phyloP scores from a whole-genome alignment of 495 filamentous ascomycete species.

The Neurospora sp. region DNA sequence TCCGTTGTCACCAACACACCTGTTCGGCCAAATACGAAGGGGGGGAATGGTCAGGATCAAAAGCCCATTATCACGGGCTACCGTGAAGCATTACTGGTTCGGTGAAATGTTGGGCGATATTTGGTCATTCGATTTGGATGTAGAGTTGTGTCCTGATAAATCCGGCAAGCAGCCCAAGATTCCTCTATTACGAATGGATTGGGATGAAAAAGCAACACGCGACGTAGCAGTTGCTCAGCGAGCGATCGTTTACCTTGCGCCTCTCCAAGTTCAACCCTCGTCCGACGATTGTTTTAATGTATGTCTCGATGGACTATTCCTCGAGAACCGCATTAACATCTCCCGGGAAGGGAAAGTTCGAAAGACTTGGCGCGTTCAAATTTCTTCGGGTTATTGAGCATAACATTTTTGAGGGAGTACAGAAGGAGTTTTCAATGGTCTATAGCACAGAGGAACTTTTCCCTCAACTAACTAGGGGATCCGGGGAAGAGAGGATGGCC shows the following conservation, averaged over 20 bases:
- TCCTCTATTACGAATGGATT: not conserved
- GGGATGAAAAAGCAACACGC: not conserved
- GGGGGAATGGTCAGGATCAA: not conserved
- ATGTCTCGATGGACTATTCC: no score
- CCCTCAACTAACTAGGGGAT: not conserved
- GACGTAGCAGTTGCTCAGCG: not conserved
- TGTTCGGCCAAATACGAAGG: not conserved
- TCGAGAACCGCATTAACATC: no score
- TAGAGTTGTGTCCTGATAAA: not conserved
- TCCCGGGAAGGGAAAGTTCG: not conserved
- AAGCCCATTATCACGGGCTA: not conserved
- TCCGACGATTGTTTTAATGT: no score
- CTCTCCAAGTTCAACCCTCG: not conserved
- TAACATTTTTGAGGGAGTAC: no score
- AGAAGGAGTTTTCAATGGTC: not conserved
- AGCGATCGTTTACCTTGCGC: not conserved
- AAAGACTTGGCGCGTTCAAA: not conserved
- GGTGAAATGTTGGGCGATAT: no score
- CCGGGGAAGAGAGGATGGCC: not conserved
- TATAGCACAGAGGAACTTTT: not conserved
- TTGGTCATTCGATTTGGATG: not conserved
- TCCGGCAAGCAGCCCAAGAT: no score
- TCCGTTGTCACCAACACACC: rapidly evolving
- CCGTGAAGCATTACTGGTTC: not conserved
- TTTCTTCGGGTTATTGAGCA: not conserved